phyloP scores from a whole-genome alignment of 176 grass and related monocot species.

The Raddia guianensis region DNA sequence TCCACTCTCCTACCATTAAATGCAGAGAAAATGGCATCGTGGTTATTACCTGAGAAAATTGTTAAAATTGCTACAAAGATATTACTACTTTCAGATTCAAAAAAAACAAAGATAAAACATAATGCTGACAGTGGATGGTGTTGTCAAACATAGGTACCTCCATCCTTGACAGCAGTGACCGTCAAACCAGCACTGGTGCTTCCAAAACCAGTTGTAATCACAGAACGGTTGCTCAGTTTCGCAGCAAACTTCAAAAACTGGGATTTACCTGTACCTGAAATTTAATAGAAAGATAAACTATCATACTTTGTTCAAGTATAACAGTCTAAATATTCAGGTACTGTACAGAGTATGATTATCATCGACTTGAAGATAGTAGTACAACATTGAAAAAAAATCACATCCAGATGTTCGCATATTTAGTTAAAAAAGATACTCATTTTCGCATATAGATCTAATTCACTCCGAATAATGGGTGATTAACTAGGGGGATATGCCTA shows the following conservation, averaged over 20 bases:
- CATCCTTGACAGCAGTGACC: conserved; percentile 97
- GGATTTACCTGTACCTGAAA: conserved; percentile 92
- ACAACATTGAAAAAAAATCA: background rate
- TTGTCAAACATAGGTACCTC: conserved; percentile 58
- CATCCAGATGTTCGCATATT: background rate
- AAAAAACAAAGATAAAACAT: conserved; percentile 1
- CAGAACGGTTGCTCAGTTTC: conserved; percentile 90
- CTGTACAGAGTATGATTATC: background rate
- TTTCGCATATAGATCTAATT: background rate
- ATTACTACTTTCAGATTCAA: conserved; percentile 27
- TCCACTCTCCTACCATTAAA: conserved; percentile 81
- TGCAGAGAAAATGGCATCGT: background rate
- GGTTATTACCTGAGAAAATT: conserved; percentile 14
- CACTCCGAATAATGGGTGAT: background rate
- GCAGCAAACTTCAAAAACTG: conserved; percentile 97
- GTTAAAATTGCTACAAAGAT: conserved; percentile 18
- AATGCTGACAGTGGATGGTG: conserved; percentile 35
- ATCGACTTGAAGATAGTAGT: background rate
- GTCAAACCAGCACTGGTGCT: conserved; percentile 98
- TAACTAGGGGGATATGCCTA: background rate
- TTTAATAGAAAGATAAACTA: conserved; percentile 12
- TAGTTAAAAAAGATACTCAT: too few species aligned
- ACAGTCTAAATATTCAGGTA: too few species aligned
- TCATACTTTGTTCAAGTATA: background rate
- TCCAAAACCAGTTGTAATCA: conserved; percentile 89